Percentiles rank a stretch among this genome's conserved stretches.
Evolutionary conservation across 164 flowering plant genomes (phyloP).

Genomic region (Tetracentron sinense): DNA sequence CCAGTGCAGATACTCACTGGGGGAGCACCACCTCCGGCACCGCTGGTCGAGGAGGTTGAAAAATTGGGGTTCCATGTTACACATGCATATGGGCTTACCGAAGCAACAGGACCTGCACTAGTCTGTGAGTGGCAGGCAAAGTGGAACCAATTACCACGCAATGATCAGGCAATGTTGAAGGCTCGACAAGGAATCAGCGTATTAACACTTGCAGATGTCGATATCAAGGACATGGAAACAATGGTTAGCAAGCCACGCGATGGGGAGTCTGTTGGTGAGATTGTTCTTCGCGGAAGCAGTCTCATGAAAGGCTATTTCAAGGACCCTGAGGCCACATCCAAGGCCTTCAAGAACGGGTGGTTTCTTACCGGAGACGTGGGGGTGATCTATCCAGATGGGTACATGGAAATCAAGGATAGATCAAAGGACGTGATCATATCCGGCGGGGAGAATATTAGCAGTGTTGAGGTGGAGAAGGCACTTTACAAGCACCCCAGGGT

Average conservation of each 20-base stretch:
- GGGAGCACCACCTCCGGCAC: slow-evolving; percentile 89
- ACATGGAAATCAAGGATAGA: slow-evolving; percentile 81
- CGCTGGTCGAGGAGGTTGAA: slow-evolving; percentile 58
- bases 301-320: slow-evolving; percentile 89
- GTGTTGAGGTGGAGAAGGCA: slow-evolving; percentile 64
- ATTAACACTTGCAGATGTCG: slow-evolving; percentile 61
- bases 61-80: slow-evolving; percentile 65
- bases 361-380: slow-evolving; percentile 80
- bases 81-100: slow-evolving; percentile 86
- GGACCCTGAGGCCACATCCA: slow-evolving; percentile 42
- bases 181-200: slow-evolving; percentile 77
- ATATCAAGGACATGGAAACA: slow-evolving; percentile 50
- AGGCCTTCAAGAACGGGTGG: slow-evolving; percentile 72
- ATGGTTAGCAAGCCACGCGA: slow-evolving; percentile 65
- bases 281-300: slow-evolving; percentile 70
- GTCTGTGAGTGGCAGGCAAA: slow-evolving; percentile 78
- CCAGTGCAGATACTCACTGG: slow-evolving; percentile 67
- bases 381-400: slow-evolving; percentile 78
- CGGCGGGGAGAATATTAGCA: slow-evolving; percentile 93
- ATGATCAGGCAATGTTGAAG: slow-evolving; percentile 47
- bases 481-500: slow-evolving; percentile 56
- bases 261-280: slow-evolving; percentile 68
- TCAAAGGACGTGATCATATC: slow-evolving; percentile 87
- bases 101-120: slow-evolving; percentile 83
- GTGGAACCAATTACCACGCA: slow-evolving; percentile 54